These are phyloP conservation scores for Leccinum subfulvum DNA, from an alignment of 1,284 basidiomycete species.

Conservation along the genomic window DNA sequence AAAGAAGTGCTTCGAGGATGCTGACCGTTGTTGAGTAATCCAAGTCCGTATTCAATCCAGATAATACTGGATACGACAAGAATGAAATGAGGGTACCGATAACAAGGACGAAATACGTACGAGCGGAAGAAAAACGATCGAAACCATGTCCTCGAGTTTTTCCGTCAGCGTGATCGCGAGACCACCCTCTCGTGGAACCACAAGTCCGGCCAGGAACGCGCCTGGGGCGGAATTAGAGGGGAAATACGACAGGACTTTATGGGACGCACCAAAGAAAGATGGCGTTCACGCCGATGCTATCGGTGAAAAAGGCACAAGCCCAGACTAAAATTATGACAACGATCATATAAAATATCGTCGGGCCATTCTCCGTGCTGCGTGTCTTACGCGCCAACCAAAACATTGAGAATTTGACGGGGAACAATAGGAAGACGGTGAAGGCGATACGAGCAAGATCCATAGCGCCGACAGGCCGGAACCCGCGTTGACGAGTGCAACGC, in stretches of 20 bases:
- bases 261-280: constrained; percentile 63
- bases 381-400: constrained; percentile 75
- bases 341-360: constrained; percentile 79
- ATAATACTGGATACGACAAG: constrained; percentile 60
- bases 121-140: constrained; percentile 82
- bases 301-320: constrained; percentile 88
- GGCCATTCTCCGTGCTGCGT: constrained; percentile 78
- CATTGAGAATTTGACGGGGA: constrained; percentile 64
- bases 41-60: constrained; percentile 88
- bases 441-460: constrained; percentile 81
- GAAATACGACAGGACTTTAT: constrained; percentile 31
- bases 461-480: constrained; percentile 72
- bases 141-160: constrained; percentile 82
- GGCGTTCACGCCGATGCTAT: constrained; percentile 89
- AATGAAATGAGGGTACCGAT: not conserved
- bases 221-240: constrained; percentile 42
- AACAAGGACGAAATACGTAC: constrained; percentile 40
- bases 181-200: constrained; percentile 87
- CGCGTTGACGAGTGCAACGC: constrained; percentile 90
- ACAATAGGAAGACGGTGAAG: constrained; percentile 78
- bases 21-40: constrained; percentile 68
- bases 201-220: constrained; percentile 85
- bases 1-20: not conserved
- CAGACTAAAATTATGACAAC: constrained; percentile 77
- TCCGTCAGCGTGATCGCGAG: constrained; percentile 78